phyloP scores from a whole-genome alignment of 805 yeast genomes.

The Priceomyces fermenticarens region DNA sequence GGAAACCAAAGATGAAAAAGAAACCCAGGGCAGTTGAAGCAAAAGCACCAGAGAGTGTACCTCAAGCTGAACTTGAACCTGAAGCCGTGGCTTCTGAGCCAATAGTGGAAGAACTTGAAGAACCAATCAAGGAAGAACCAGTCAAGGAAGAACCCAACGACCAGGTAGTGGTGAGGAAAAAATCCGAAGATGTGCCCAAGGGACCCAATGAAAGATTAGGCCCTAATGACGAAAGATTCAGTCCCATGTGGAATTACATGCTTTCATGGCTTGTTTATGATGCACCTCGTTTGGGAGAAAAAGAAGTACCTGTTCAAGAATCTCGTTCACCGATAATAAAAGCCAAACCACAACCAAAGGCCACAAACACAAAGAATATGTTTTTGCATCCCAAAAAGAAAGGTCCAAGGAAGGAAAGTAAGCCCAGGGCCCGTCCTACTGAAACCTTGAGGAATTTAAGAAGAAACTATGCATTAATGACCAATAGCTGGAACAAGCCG shows the following conservation, averaged over 20 bases:
- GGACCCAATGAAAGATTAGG: background rate
- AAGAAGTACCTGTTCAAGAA: background rate
- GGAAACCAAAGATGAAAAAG: conserved; percentile 22
- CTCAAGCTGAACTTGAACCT: conserved; percentile 6
- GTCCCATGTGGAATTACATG: conserved; percentile 36
- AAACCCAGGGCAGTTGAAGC: conserved; percentile 12
- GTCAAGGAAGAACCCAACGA: conserved; percentile 3
- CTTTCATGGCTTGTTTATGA: conserved; percentile 37
- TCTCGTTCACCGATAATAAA: background rate
- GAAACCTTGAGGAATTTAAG: conserved; percentile 5
- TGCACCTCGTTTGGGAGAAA: background rate
- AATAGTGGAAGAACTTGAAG: conserved; percentile 8
- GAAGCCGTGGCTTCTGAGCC: conserved; percentile 10
- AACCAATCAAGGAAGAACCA: background rate
- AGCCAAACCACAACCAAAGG: background rate
- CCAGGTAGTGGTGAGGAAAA: background rate
- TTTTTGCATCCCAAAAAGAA: background rate
- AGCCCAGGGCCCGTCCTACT: background rate
- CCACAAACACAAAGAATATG: background rate
- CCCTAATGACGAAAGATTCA: conserved; percentile 16
- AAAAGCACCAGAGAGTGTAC: conserved; percentile 2
- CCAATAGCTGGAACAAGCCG: conserved; percentile 32
- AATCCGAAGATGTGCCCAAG: too few species aligned
- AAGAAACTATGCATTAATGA: conserved; percentile 20
- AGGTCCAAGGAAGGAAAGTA: background rate